Base-by-base conservation (phyloP, 192 early-diverging fungal species). In the Mortierella claussenii region DNA sequence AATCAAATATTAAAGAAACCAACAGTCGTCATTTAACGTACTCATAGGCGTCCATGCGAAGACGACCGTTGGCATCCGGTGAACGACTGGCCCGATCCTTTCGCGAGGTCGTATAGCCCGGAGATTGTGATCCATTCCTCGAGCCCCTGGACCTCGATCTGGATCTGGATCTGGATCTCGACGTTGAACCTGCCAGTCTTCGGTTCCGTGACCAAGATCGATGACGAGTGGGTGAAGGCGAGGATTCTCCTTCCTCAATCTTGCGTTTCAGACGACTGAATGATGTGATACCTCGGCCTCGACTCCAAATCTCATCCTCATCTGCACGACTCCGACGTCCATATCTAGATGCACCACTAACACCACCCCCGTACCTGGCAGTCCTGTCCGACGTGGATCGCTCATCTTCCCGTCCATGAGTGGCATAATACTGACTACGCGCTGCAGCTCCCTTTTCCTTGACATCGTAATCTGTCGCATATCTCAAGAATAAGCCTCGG, bases 371-470 rank as follows among this genome's bases (percentile, higher is more conserved):
- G 31, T 31, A 20, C 5, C 46, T 42, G 20, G 47, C 21, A 31
- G 60, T 54, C 24, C 73, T 24, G 13, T 7, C 7, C 13, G 37
- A 40, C 13, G 8, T 40, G n/a, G 32, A 20, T 18, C 32, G 0
- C 15, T 33, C 3, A 15, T 69, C 55, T 26, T 69, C 68, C 5
- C 78, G 68, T 21, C 83, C 80, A 62, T 81, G 80, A 7, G 79
- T 37, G 4, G 76, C 55, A 51, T 84, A 84, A 43, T 84, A 84
- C 7, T 57, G 44, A 56, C 83, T 84, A 34, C 66, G 65, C 27
- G 79, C 55, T 32, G 74, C 69, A n/a, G 83, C 61, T 1, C 81
- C 79, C 31, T 60, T 52, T 34, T 78, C 65, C 48, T 84, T 84
- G 11, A 69, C 61, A 36, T 82, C 83, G 34, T 54, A 59, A 45